Percentiles rank a stretch among this genome's conserved stretches.
Evolutionary conservation across 2,329 filamentous ascomycete species (phyloP).

Genomic region (Dactylonectria estremocensis): DNA sequence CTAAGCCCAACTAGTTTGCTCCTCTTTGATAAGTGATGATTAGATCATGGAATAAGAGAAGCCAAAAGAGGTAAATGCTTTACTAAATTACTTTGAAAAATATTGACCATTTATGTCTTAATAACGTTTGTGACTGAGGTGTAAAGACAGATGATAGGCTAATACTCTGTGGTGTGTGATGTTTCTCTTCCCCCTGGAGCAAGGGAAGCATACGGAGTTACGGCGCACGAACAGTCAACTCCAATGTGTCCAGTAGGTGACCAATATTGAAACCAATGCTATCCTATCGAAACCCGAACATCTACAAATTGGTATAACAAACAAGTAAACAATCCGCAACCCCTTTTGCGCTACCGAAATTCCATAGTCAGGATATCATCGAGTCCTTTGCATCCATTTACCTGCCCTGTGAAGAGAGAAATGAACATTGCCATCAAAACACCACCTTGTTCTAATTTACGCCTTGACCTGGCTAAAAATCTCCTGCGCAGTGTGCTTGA

Average conservation of each 20-base stretch:
- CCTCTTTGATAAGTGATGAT: too few species aligned
- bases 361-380: slow-evolving; percentile 36
- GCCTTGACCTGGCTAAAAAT: slow-evolving; percentile 63
- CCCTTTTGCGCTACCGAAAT: slow-evolving; percentile 31
- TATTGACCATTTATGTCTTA: too few species aligned
- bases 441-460: slow-evolving; percentile 28
- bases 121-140: too few species aligned
- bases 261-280: slow-evolving; percentile 2
- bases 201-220: too few species aligned
- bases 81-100: too few species aligned
- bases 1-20: too few species aligned
- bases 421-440: slow-evolving; percentile 20
- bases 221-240: too few species aligned
- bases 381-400: slow-evolving; percentile 39
- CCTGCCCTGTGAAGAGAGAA: slow-evolving; percentile 24
- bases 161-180: too few species aligned
- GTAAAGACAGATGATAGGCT: too few species aligned
- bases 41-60: too few species aligned
- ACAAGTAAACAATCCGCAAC: slow-evolving; percentile 28
- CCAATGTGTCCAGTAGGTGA: neutral
- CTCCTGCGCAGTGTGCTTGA: slow-evolving; percentile 85
- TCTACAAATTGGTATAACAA: slow-evolving; percentile 46
- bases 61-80: too few species aligned
- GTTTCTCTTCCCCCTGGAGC: too few species aligned
- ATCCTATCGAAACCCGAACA: slow-evolving; percentile 29